Conservation (phyloP, 306 rosid species). For the Castanea mollissima region DNA sequence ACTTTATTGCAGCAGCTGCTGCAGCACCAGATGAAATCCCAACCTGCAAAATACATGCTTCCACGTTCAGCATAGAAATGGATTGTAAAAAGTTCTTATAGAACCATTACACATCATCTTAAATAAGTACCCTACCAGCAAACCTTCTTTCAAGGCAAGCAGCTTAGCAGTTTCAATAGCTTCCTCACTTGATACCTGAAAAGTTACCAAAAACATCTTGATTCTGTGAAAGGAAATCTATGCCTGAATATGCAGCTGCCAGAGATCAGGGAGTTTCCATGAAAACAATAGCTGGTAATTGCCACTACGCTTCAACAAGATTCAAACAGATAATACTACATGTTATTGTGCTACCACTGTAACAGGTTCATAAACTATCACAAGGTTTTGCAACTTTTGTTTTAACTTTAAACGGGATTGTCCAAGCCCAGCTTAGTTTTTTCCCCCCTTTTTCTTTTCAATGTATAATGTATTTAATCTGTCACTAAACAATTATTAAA, state of each 20-base stretch:
- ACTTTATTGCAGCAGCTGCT: conserved; percentile 65
- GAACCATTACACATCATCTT: neutral
- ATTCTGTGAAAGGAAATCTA: neutral
- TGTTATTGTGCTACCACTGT: no score
- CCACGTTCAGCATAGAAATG: neutral
- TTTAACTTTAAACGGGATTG: neutral
- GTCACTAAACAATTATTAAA: neutral
- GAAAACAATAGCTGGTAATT: neutral
- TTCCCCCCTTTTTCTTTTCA: no score
- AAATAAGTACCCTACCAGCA: conserved; percentile 47
- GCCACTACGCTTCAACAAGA: neutral
- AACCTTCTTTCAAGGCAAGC: conserved; percentile 79
- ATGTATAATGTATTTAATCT: no score
- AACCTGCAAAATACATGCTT: conserved; percentile 42
- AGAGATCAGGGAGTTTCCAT: neutral
- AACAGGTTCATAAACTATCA: neutral
- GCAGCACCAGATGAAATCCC: conserved; percentile 96
- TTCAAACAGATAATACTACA: neutral
- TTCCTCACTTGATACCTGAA: conserved; percentile 65
- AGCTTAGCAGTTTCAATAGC: conserved; percentile 65
- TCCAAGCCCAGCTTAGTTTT: neutral
- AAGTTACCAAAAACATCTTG: conserved; percentile 9
- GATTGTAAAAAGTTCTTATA: neutral
- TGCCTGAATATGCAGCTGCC: neutral
- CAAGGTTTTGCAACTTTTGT: neutral